Evolutionary conservation across 257 asterid genomes (phyloP), one percentile per base, ranked within the genome.

Genomic region (Primulina eburnea): DNA sequence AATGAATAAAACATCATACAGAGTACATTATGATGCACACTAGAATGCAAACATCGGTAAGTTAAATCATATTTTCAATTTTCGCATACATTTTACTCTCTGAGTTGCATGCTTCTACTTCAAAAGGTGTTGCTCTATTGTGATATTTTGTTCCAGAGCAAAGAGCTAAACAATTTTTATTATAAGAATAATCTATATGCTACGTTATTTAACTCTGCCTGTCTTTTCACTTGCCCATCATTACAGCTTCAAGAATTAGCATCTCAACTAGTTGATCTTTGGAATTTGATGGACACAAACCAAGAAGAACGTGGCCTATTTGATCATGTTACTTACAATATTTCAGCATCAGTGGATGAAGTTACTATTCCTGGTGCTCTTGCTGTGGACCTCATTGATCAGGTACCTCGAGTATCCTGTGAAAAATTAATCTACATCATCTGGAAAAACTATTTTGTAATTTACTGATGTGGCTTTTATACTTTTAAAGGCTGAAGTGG

Each of bases 251-350:
- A 93, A 93, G 96, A 89, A 77, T 84, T 86, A 81, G 95, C 95
- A 4, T 77, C 90, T 66, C 97, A 91, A 86, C 86, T 94, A 38
- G 85, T 81, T 76, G 99, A 91, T 78, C 94, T 94, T 53, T 90
- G 99, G 99, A 91, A 94, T 88, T 84, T 91, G 89, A 94, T 94
- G 99, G 99, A 94, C 81, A 89, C 97, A 2, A 80, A 96, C 20
- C 79, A 83, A 60, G 97, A 85, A 70, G 97, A 89, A 26, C 84
- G 96, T 61, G 74, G 82, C 76, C 76, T 87, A 32, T 91, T 87
- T 75, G 85, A 87, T 69, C 85, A 78, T 14, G 82, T 81, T 4
- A 76, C 82, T 6, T 87, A 92, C 79, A 94, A 91, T 76, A 94
- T 88, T 61, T 91, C 96, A 76, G 89, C 96, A 74, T 80, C 96